Base-by-base conservation (phyloP, 208 protist genomes). In the Leishmania mexicana region DNA sequence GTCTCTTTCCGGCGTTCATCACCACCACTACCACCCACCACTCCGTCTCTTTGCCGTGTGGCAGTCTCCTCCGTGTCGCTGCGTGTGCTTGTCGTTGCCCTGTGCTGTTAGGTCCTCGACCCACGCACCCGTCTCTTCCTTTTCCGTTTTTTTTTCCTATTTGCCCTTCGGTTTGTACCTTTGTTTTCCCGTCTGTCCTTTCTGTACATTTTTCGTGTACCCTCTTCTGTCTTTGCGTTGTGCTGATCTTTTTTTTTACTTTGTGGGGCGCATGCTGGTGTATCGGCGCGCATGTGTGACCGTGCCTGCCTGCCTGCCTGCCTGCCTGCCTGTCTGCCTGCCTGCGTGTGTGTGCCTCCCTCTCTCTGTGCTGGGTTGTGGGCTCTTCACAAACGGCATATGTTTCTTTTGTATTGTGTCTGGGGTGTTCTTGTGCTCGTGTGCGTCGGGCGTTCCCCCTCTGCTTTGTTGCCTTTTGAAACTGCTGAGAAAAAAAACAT, bases 201-300 rank as follows among this genome's bases (percentile, higher is more conserved):
- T n/a, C 8, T 71, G 19, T 68, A 40, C 64, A 31, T 40, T 38
- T 28, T 68, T 42, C 64, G 13, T 68, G 64, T 35, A 17, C 21
- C 7, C 28, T 17, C 28, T 4, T 31, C 6, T 31, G 19, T 31
- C 58, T 13, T 31, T 24, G 24, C 58, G 10, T 64, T 3, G 24
- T 64, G 51, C 11, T 64, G 58, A 35, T 38, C 2, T 68, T 81
- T 54, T 78, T 19, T 64, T 67, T 19, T 85, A 6, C 38, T 42
- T 77, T 81, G 65, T 64, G 70, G 17, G 1, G 13, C 3, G 62
- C 31, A 11, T 7, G 6, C 28, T 7, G 51, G 15, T 54, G 51
- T 54, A 2, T 54, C 51, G 51, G 51, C 51, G 51, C 51, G 51
- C 51, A 54, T 54, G 51, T 54, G 51, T 21, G 51, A 15, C 1